These are phyloP conservation scores for Colletotrichum simmondsii DNA, from an alignment of 2,329 filamentous ascomycete species.

Conservation along the genomic window DNA sequence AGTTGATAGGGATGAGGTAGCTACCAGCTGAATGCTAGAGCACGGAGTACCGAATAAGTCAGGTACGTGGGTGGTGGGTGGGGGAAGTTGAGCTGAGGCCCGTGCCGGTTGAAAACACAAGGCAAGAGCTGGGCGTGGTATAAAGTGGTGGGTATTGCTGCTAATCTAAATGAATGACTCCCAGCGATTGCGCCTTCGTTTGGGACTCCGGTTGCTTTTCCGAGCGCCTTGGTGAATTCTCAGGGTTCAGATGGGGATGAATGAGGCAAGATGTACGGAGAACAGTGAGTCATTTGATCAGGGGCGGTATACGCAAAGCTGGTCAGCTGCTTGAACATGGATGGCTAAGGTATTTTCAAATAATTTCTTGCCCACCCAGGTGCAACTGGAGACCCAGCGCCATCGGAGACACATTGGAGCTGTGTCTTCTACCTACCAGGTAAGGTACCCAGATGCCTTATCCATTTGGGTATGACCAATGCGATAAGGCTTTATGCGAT, in stretches of 20 bases:
- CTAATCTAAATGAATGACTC: neutral
- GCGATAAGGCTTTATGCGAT: neutral
- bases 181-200: slow-evolving; percentile 9
- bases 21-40: neutral
- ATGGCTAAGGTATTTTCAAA: neutral
- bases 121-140: neutral
- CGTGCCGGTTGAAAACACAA: slow-evolving; percentile 22
- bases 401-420: neutral
- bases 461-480: neutral
- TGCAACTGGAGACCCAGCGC: neutral
- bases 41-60: slow-evolving; percentile 3
- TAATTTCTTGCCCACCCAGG: neutral
- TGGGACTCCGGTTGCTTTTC: neutral
- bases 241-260: neutral
- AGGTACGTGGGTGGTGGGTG: neutral
- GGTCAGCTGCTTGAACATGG: neutral
- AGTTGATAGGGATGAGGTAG: slow-evolving; percentile 21
- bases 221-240: neutral
- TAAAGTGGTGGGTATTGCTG: neutral
- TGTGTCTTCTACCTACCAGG: neutral
- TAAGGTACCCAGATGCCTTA: too few species aligned
- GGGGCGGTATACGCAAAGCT: neutral
- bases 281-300: slow-evolving; percentile 19
- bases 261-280: neutral
- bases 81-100: slow-evolving; percentile 1